A percentile compares a stretch with the other conserved stretches of the same genome.
Evolutionary conservation across 176 grass and related monocot genomes (phyloP).

Genomic region (Avena eriantha): DNA sequence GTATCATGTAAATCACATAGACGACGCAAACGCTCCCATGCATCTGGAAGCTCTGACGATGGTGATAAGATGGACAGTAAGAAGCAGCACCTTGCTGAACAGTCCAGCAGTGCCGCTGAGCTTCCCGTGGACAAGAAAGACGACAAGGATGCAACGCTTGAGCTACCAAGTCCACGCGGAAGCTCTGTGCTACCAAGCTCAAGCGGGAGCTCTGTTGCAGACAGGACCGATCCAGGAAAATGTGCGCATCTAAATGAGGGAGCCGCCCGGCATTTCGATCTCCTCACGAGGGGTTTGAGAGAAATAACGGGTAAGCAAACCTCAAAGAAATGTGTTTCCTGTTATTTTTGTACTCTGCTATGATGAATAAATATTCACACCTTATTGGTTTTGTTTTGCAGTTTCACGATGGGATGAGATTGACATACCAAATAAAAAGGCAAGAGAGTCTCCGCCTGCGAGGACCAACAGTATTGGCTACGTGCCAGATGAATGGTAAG

Average conservation of each 20-base stretch:
- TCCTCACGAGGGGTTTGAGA: constrained; percentile 69
- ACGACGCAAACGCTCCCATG: constrained; percentile 36
- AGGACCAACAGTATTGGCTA: constrained; percentile 65
- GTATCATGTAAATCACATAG: constrained; percentile 44
- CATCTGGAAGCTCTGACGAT: constrained; percentile 10
- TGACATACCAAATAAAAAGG: constrained; percentile 32
- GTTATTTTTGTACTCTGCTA: background rate
- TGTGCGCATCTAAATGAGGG: constrained; percentile 31
- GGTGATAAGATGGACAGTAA: constrained; percentile 26
- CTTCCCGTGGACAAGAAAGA: constrained; percentile 32
- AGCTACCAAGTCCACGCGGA: background rate
- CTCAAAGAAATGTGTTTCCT: background rate
- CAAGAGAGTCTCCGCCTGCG: background rate
- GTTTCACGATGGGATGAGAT: constrained; percentile 63
- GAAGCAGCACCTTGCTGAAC: constrained; percentile 37
- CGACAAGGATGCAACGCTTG: constrained; percentile 4
- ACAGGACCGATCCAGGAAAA: constrained; percentile 33
- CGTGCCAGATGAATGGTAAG: constrained; percentile 74
- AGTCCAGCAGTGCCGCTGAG: background rate
- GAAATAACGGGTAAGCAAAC: constrained; percentile 52
- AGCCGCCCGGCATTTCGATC: constrained; percentile 39
- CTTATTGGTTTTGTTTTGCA: constrained; percentile 28
- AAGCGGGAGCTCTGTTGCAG: constrained; percentile 7
- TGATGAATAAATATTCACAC: background rate
- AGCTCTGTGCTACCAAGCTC: constrained; percentile 23